Conservation (phyloP, 805 yeast genomes). For the Wickerhamiella sorbophila region DNA sequence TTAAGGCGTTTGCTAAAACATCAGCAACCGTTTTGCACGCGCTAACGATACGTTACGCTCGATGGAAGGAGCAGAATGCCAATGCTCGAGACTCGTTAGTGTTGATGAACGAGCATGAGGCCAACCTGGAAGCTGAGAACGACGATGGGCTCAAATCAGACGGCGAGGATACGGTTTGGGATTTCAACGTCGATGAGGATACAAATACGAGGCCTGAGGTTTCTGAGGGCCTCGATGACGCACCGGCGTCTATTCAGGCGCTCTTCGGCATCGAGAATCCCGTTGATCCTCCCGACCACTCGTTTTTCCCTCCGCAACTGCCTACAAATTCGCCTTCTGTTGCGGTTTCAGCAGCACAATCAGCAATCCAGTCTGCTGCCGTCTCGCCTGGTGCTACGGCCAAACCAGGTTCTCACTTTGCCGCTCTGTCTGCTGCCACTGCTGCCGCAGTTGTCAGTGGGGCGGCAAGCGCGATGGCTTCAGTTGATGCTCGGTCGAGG, state of each 20-base stretch:
- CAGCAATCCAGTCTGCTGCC: neutral
- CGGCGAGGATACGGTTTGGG: slow-evolving; percentile 20
- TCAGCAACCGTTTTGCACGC: slow-evolving; percentile 56
- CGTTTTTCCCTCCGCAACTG: no score
- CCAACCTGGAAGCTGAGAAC: slow-evolving; percentile 12
- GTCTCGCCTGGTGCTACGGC: slow-evolving; percentile 3
- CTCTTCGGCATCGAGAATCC: slow-evolving; percentile 41
- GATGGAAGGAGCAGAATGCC: slow-evolving; percentile 45
- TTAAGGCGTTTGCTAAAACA: slow-evolving; percentile 43
- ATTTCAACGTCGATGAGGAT: slow-evolving; percentile 16
- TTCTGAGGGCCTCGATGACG: slow-evolving; percentile 27
- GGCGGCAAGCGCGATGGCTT: neutral
- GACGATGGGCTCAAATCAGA: slow-evolving; percentile 32
- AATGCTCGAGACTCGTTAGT: slow-evolving; percentile 30
- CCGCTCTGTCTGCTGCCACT: neutral
- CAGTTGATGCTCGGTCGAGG: slow-evolving; percentile 1
- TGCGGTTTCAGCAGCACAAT: neutral
- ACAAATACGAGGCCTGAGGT: neutral
- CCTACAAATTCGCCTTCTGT: neutral
- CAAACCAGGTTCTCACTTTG: neutral
- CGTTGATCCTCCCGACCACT: neutral
- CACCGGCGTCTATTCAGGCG: slow-evolving; percentile 60
- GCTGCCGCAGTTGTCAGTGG: neutral
- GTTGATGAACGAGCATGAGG: slow-evolving; percentile 17
- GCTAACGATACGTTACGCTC: slow-evolving; percentile 38